Evolutionary conservation across 768 basidiomycete genomes (phyloP).

Genomic region (Crassisporium funariophilum): DNA sequence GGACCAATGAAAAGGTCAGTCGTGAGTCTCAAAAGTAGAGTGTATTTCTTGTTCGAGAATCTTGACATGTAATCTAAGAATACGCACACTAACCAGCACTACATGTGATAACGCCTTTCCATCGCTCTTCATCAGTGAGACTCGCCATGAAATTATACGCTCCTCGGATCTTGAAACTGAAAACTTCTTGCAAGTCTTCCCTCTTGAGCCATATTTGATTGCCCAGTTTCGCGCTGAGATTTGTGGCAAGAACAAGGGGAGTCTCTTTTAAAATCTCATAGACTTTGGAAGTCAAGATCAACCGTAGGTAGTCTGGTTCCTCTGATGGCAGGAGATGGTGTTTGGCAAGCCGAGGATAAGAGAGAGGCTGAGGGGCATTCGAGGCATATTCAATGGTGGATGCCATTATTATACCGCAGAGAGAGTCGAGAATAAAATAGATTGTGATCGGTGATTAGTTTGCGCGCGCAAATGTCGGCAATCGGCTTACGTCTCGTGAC

Average conservation of each 20-base stretch:
- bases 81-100: conserved; percentile 90
- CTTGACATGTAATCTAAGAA: conserved; percentile 16
- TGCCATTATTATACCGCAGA: conserved; percentile 34
- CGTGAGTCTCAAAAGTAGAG: too few relatives aligned
- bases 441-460: too few relatives aligned
- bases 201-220: conserved; percentile 96
- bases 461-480: too few relatives aligned
- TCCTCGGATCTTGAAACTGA: conserved; percentile 98
- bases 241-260: conserved; percentile 84
- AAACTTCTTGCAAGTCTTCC: conserved; percentile 96
- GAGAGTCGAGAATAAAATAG: neutral
- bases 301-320: conserved; percentile 84
- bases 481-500: neutral
- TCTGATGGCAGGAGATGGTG: conserved; percentile 67
- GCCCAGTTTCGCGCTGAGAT: conserved; percentile 85
- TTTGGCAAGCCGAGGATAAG: conserved; percentile 66
- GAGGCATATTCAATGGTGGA: conserved; percentile 72
- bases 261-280: conserved; percentile 91
- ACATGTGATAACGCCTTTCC: conserved; percentile 98
- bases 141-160: conserved; percentile 99
- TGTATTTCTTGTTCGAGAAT: too few relatives aligned
- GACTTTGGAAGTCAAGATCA: conserved; percentile 88
- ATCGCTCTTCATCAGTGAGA: conserved; percentile 83
- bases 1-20: neutral
- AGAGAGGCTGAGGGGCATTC: conserved; percentile 62